Evolutionary conservation across 257 asterid genomes (phyloP), one percentile per base, ranked within the genome.

Genomic region (Solanum lycopersicoides): DNA sequence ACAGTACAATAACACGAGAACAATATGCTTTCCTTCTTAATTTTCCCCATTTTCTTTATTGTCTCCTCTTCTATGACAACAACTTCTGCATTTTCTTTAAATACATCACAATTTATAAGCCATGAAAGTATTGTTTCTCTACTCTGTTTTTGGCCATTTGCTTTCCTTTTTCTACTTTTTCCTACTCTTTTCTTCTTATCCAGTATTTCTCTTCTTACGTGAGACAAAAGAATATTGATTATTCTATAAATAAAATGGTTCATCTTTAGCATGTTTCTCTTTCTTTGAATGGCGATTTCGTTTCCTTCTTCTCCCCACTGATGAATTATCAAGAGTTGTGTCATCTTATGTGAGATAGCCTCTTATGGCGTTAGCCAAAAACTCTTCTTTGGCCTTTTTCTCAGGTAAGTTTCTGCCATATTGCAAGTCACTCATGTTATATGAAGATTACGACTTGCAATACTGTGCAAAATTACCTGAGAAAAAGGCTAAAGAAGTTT

Each of bases 81-180:
- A 35, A 35, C 6, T 4, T 35, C 37, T 35, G 1, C 37, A 35
- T 35, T 35, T 35, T 35, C 6, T 89, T 89, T 45, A 82, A 91
- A 3, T 30, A 77, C 66, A 28, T 88, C 82, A 5, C 83, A 72
- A 60, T 93, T 92, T 28, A 94, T 88, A 20, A 92, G 88, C 96
- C 94, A 94, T 12, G 94, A 91, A 37, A 89, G 53, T 37, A 94
- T 86, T 39, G 93, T 93, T 60, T 90, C 89, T 86, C 59, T 89
- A 84, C 30, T 90, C 34, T 53, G 69, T 28, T 4, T 60, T 32
- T 73, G 37, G 11, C n/a, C 65, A 47, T 65, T 71, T 16, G 39
- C 72, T 15, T 53, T 28, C 2, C 47, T 88, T 12, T 44, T 44
- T 44, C 86, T 72, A 28, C 60, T 5, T 41, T 25, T 39, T 7